A percentile compares a stretch with the other conserved stretches of the same genome.
phyloP scores from a whole-genome alignment of 179 eudicot genomes.

The Silene noctiflora region DNA sequence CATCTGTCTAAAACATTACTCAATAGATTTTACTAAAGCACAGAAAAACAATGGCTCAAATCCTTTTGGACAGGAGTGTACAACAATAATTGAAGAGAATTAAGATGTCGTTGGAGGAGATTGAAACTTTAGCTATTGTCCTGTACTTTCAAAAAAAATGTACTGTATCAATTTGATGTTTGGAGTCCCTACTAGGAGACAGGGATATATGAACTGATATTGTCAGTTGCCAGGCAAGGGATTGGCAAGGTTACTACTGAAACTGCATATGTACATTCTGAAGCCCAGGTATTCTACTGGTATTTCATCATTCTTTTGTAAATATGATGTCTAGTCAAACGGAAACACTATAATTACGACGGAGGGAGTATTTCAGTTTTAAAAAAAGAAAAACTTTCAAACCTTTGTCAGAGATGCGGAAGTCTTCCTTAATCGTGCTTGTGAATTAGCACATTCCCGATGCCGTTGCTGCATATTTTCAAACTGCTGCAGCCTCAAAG shows the following conservation, averaged over 20 bases:
- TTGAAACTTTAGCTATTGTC: too few species aligned
- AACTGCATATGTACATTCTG: background rate
- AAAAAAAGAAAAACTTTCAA: background rate
- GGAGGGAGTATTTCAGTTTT: background rate
- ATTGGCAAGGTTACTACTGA: too few species aligned
- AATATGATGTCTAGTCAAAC: background rate
- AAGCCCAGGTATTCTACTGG: background rate
- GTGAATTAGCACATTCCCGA: slow-evolving; percentile 48
- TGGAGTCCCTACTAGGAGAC: too few species aligned
- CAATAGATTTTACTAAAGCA: too few species aligned
- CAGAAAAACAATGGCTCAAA: too few species aligned
- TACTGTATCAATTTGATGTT: too few species aligned
- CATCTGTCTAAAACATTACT: too few species aligned
- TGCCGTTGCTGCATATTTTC: slow-evolving; percentile 67
- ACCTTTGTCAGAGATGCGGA: slow-evolving; percentile 60
- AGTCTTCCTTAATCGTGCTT: slow-evolving; percentile 34
- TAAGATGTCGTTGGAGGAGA: too few species aligned
- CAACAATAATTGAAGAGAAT: too few species aligned
- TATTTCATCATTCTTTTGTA: background rate
- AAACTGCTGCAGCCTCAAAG: slow-evolving; percentile 67
- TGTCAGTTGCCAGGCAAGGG: background rate
- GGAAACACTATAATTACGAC: background rate
- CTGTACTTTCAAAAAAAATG: too few species aligned
- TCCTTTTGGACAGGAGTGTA: too few species aligned
- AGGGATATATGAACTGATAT: background rate